Evolutionary conservation across 768 basidiomycete genomes (phyloP).

Genomic region (Phlegmacium glaucopus): DNA sequence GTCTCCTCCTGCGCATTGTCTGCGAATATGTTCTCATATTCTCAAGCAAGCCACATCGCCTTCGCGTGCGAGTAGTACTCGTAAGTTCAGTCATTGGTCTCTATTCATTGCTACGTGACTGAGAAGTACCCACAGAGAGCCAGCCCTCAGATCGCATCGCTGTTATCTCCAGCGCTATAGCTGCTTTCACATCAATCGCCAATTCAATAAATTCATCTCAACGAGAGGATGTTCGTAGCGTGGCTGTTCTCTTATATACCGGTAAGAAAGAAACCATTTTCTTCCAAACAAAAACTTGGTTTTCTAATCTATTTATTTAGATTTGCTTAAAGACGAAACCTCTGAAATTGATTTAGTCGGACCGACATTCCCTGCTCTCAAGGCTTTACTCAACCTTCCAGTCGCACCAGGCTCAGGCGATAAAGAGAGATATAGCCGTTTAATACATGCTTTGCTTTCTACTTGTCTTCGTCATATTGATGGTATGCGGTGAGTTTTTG

Average conservation of each 20-base stretch:
- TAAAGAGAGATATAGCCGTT: slow-evolving; percentile 50
- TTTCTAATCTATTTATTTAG: slow-evolving; percentile 29
- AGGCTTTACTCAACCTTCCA: slow-evolving; percentile 61
- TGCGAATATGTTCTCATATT: slow-evolving; percentile 80
- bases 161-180: slow-evolving; percentile 63
- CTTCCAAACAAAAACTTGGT: not conserved
- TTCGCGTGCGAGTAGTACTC: slow-evolving; percentile 45
- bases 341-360: slow-evolving; percentile 76
- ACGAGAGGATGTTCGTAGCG: slow-evolving; percentile 74
- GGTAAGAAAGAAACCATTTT: slow-evolving; percentile 39
- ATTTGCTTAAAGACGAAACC: slow-evolving; percentile 84
- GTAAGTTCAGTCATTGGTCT: slow-evolving; percentile 31
- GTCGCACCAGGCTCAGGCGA: slow-evolving; percentile 36
- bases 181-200: slow-evolving; percentile 58
- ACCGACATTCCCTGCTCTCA: slow-evolving; percentile 78
- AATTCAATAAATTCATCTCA: slow-evolving; percentile 49
- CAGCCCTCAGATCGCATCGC: slow-evolving; percentile 53
- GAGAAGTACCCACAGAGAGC: slow-evolving; percentile 36
- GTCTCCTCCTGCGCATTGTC: slow-evolving; percentile 62
- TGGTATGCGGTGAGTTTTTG: slow-evolving; percentile 73
- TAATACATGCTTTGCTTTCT: slow-evolving; percentile 81
- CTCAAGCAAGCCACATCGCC: slow-evolving; percentile 69
- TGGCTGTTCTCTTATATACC: slow-evolving; percentile 76
- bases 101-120: not conserved
- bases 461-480: slow-evolving; percentile 84